phyloP scores from a whole-genome alignment of 1,284 basidiomycete species.

The Puccinia polysora region DNA sequence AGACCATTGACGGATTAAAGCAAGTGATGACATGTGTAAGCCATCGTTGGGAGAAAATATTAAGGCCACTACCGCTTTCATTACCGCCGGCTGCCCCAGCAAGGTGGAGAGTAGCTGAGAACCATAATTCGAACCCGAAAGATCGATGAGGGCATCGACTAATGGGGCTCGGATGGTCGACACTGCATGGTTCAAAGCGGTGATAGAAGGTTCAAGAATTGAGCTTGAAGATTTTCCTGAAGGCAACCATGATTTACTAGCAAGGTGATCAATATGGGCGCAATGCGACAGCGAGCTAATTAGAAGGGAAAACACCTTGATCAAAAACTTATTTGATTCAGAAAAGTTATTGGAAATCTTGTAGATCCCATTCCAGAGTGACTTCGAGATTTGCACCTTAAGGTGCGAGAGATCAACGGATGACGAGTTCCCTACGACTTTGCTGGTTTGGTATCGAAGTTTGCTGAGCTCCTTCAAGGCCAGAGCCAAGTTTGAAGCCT shows the following conservation, averaged over 20 bases:
- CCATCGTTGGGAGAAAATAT: conserved; percentile 42
- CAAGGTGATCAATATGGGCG: conserved; percentile 39
- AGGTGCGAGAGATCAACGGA: conserved; percentile 26
- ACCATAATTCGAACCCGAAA: conserved; percentile 29
- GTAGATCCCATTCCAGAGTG: conserved; percentile 36
- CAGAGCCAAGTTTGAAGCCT: background rate
- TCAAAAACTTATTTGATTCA: conserved; percentile 6
- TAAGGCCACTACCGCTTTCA: conserved; percentile 29
- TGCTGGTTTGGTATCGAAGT: background rate
- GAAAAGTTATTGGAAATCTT: conserved; percentile 17
- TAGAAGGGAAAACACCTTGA: conserved; percentile 24
- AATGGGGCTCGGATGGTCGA: conserved; percentile 27
- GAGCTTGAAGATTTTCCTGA: background rate
- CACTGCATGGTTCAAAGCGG: conserved; percentile 22
- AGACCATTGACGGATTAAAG: conserved; percentile 40
- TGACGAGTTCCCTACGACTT: background rate
- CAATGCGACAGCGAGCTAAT: conserved; percentile 30
- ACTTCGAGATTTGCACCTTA: conserved; percentile 16
- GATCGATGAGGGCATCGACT: conserved; percentile 37
- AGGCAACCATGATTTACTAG: conserved; percentile 29
- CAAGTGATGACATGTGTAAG: conserved; percentile 38
- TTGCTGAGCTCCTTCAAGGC: conserved; percentile 19
- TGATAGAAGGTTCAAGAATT: conserved; percentile 22
- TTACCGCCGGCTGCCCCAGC: conserved; percentile 16
- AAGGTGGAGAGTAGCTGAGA: conserved; percentile 21